Evolutionary conservation across 2,329 filamentous ascomycete genomes (phyloP).

Genomic region (Sporothrix inflata): DNA sequence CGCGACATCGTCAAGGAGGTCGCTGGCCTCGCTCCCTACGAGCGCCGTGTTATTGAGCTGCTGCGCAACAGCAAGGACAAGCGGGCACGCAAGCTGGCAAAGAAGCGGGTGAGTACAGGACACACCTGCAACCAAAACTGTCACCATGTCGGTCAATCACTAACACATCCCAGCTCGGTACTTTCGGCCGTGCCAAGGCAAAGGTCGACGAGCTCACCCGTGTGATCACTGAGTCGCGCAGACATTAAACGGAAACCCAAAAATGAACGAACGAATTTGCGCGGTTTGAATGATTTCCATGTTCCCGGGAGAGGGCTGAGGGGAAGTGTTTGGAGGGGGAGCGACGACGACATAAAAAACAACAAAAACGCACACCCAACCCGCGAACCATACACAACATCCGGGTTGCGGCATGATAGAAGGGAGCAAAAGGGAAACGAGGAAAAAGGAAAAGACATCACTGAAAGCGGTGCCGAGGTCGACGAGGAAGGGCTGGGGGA

Average conservation of each 20-base stretch:
- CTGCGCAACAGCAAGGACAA: slow-evolving; percentile 99
- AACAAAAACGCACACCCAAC: background rate
- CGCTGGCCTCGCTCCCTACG: slow-evolving; percentile 90
- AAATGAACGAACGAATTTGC: slow-evolving; percentile 14
- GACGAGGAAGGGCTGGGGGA: background rate
- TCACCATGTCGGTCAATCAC: background rate
- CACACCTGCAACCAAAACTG: background rate
- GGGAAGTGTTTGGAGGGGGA: background rate
- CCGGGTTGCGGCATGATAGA: background rate
- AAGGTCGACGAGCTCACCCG: slow-evolving; percentile 99
- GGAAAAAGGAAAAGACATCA: background rate
- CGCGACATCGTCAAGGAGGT: slow-evolving; percentile 98
- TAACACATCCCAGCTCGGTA: slow-evolving; percentile 73
- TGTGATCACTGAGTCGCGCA: slow-evolving; percentile 94
- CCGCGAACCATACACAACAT: background rate
- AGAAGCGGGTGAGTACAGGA: slow-evolving; percentile 83
- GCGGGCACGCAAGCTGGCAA: slow-evolving; percentile 97
- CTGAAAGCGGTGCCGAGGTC: background rate
- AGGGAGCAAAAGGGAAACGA: slow-evolving; percentile 1
- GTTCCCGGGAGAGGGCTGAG: background rate
- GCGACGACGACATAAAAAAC: background rate
- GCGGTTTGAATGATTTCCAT: slow-evolving; percentile 6
- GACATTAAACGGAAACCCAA: slow-evolving; percentile 54
- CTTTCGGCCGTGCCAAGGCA: slow-evolving; percentile 97
- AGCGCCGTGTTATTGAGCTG: slow-evolving; percentile 98